phyloP scores from a whole-genome alignment of 2,329 filamentous ascomycete species.

The Penicillium decumbens region DNA sequence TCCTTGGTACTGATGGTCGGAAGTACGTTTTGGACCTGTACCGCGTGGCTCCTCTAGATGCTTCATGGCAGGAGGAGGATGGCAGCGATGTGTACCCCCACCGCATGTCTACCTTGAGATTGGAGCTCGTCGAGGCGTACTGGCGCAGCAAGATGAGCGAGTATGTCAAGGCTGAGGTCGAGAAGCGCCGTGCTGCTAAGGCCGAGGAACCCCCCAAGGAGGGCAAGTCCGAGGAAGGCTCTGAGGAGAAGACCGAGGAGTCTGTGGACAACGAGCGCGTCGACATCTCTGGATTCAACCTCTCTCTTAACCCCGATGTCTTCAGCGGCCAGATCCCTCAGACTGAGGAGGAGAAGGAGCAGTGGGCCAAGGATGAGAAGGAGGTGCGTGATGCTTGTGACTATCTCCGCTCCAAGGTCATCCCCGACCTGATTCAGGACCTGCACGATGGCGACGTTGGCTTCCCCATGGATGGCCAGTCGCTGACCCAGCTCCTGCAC shows the following conservation, averaged over 20 bases:
- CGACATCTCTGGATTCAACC: conserved; percentile 80
- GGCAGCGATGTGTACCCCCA: conserved; percentile 71
- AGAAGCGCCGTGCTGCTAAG: conserved; percentile 52
- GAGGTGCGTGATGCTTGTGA: conserved; percentile 80
- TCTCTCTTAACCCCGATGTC: conserved; percentile 88
- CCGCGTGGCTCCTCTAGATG: conserved; percentile 85
- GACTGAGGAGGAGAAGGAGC: conserved; percentile 81
- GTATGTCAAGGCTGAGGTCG: conserved; percentile 76
- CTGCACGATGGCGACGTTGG: conserved; percentile 88
- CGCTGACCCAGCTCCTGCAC: conserved; percentile 80
- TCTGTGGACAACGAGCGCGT: conserved; percentile 59
- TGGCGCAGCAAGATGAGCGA: conserved; percentile 81
- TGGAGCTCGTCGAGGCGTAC: conserved; percentile 83
- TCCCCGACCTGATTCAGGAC: conserved; percentile 82
- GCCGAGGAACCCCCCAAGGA: conserved; percentile 37
- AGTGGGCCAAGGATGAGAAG: conserved; percentile 77
- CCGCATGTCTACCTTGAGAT: conserved; percentile 87
- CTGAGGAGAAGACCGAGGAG: conserved; percentile 42
- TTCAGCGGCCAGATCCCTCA: conserved; percentile 90
- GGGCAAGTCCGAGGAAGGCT: conserved; percentile 34
- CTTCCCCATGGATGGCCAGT: conserved; percentile 98
- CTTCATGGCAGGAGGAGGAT: conserved; percentile 80
- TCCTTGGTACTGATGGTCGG: conserved; percentile 92
- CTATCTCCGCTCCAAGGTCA: conserved; percentile 69
- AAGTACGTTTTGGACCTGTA: conserved; percentile 98